Evolutionary conservation across 768 basidiomycete species (phyloP).

Genomic region (Collybia mongolica): DNA sequence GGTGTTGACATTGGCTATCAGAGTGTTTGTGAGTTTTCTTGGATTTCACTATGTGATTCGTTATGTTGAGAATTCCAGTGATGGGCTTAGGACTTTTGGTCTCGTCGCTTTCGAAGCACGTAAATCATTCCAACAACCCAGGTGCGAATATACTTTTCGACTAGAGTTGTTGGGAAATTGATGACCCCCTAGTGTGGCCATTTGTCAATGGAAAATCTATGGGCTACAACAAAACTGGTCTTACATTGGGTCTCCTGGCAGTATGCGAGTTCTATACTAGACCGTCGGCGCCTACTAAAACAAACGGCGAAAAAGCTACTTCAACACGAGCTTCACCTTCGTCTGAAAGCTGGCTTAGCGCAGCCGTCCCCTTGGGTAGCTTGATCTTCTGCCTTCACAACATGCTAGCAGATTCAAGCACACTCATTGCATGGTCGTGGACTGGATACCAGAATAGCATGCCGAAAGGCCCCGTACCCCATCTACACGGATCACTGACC

Average conservation of each 20-base stretch:
- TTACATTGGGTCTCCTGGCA: constrained; percentile 56
- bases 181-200: constrained; percentile 63
- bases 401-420: constrained; percentile 72
- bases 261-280: constrained; percentile 55
- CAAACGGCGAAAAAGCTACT: not conserved
- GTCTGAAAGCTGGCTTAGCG: constrained; percentile 16
- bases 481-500: constrained; percentile 68
- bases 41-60: not conserved
- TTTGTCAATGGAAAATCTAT: constrained; percentile 64
- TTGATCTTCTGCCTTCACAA: constrained; percentile 73
- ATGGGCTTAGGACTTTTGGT: constrained; percentile 64
- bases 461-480: constrained; percentile 70
- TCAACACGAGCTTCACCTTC: not conserved
- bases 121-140: constrained; percentile 81
- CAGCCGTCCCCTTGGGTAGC: constrained; percentile 60
- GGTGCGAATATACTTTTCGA: constrained; percentile 31
- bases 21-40: constrained; percentile 39
- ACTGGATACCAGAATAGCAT: constrained; percentile 70
- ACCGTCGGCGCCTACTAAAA: constrained; percentile 10
- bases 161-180: not conserved
- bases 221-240: constrained; percentile 68
- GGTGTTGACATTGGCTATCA: constrained; percentile 40
- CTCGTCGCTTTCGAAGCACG: constrained; percentile 70
- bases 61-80: constrained; percentile 35
- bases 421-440: constrained; percentile 87